These are phyloP conservation scores for Acer campestre DNA, from an alignment of 345 rosid species.

Conservation along the genomic window DNA sequence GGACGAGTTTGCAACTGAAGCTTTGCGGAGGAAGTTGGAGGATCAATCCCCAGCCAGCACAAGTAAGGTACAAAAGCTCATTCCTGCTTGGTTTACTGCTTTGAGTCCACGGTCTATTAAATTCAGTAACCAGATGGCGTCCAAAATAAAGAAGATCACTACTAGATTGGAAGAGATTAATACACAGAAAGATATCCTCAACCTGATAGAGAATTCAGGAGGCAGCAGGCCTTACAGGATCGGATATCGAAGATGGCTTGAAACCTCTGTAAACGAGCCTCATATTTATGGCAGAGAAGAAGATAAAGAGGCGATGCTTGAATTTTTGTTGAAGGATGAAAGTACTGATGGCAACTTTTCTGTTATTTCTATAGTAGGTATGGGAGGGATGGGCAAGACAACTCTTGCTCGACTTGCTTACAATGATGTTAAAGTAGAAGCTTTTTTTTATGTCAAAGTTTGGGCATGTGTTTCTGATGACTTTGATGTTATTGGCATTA, in stretches of 20 bases:
- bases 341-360: not conserved
- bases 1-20: slow-evolving; percentile 24
- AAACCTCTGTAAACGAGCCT: slow-evolving; percentile 17
- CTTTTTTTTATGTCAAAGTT: not conserved
- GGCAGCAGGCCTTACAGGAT: not conserved
- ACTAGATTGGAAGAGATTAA: not conserved
- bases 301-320: slow-evolving; percentile 17
- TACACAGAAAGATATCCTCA: not conserved
- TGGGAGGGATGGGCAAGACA: slow-evolving; percentile 31
- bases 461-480: slow-evolving; percentile 22
- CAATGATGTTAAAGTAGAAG: not conserved
- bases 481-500: slow-evolving; percentile 1
- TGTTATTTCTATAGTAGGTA: slow-evolving; percentile 28
- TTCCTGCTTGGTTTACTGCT: not conserved
- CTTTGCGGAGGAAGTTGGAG: not conserved
- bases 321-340: not conserved
- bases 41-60: not conserved
- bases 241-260: not conserved
- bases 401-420: slow-evolving; percentile 23
- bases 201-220: not conserved
- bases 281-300: slow-evolving; percentile 20
- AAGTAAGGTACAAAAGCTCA: not conserved
- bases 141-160: slow-evolving; percentile 4
- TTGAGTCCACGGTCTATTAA: not conserved
- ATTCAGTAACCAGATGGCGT: not conserved